Percentiles rank a stretch among this genome's conserved stretches.
These are phyloP conservation scores for Phyllosticta paracitricarpa DNA, from an alignment of 2,329 filamentous ascomycete species.

Conservation along the genomic window DNA sequence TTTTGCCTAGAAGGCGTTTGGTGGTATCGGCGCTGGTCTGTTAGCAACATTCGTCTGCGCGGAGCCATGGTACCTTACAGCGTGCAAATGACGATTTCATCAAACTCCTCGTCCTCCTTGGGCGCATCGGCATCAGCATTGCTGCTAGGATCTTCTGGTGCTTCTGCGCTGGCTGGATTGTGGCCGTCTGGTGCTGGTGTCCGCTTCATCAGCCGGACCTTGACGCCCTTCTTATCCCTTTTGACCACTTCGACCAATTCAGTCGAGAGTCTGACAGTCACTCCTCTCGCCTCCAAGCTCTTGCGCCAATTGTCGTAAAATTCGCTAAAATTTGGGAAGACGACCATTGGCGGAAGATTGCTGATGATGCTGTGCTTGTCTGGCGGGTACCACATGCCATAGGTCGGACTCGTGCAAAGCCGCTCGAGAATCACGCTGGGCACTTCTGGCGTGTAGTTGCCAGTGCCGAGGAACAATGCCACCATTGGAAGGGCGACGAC, in stretches of 20 bases:
- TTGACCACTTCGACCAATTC: slow-evolving; percentile 45
- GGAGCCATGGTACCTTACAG: slow-evolving; percentile 24
- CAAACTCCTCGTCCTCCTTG: slow-evolving; percentile 44
- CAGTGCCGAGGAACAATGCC: slow-evolving; percentile 63
- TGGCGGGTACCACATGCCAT: slow-evolving; percentile 49
- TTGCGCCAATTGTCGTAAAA: slow-evolving; percentile 53
- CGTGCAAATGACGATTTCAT: slow-evolving; percentile 57
- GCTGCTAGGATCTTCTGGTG: slow-evolving; percentile 24
- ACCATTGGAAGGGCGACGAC: slow-evolving; percentile 62
- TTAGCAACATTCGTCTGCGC: not conserved
- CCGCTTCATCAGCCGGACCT: slow-evolving; percentile 37
- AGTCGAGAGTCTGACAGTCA: slow-evolving; percentile 46
- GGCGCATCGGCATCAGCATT: slow-evolving; percentile 32
- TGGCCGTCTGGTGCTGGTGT: slow-evolving; percentile 33
- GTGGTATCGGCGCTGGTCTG: slow-evolving; percentile 39
- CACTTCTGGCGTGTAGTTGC: slow-evolving; percentile 64
- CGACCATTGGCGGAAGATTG: slow-evolving; percentile 48
- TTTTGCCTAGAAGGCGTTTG: slow-evolving; percentile 48
- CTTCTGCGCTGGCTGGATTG: slow-evolving; percentile 37
- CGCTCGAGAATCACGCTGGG: slow-evolving; percentile 54
- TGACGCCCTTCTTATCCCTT: slow-evolving; percentile 43
- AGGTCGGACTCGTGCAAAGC: slow-evolving; percentile 43
- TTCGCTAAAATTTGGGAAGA: slow-evolving; percentile 51
- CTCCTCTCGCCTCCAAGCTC: slow-evolving; percentile 44
- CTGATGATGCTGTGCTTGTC: slow-evolving; percentile 38